Evolutionary conservation across 1,284 basidiomycete species (phyloP).

Genomic region (Fomitiporia mediterranea): DNA sequence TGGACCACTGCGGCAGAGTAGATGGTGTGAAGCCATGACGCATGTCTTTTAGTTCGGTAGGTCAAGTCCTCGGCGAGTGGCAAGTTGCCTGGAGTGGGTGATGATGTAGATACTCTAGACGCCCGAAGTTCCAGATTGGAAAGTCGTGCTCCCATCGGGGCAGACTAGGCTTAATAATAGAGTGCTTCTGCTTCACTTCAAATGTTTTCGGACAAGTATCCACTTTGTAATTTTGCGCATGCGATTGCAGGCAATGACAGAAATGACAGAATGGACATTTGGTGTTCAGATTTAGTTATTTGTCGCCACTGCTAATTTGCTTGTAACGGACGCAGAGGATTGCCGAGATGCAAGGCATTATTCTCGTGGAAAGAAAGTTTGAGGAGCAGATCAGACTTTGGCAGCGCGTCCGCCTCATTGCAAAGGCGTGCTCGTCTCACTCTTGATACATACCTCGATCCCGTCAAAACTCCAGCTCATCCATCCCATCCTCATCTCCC

Average conservation of each 20-base stretch:
- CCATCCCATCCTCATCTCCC: background rate
- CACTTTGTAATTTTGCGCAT: background rate
- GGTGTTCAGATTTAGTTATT: background rate
- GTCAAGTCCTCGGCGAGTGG: background rate
- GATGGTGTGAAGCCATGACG: background rate
- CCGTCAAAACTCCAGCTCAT: background rate
- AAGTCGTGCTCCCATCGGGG: background rate
- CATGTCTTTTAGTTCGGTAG: background rate
- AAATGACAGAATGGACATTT: background rate
- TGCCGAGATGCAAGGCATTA: background rate
- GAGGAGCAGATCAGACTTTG: background rate
- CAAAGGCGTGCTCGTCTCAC: slow-evolving; percentile 2
- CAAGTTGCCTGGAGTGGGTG: background rate
- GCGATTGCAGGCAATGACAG: background rate
- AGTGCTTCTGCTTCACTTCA: background rate
- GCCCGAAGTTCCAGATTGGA: background rate
- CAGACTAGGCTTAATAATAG: no score
- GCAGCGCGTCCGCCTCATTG: background rate
- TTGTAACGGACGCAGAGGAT: background rate
- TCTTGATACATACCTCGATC: slow-evolving; percentile 1
- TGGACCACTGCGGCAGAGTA: background rate
- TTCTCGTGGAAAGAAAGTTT: background rate
- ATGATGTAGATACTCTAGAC: background rate
- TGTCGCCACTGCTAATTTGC: background rate
- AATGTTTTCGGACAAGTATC: background rate